phyloP scores from a whole-genome alignment of 352 stramenopile species.

The Phytophthora tentaculata region DNA sequence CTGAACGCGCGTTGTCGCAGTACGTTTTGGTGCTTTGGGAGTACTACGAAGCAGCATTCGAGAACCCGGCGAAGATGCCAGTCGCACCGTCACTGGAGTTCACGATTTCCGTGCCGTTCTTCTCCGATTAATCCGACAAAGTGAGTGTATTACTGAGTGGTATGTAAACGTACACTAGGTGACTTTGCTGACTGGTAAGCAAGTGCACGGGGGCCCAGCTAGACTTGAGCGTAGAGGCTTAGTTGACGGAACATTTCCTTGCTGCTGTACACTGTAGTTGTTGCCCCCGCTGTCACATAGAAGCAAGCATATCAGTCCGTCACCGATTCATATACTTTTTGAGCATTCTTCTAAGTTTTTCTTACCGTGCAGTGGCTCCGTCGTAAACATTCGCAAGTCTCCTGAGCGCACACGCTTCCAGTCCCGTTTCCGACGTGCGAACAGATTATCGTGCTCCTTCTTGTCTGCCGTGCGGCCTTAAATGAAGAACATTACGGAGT shows the following conservation, averaged over 20 bases:
- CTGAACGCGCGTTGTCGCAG: conserved; percentile 70
- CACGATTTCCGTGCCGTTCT: conserved; percentile 75
- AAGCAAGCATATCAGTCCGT: conserved; percentile 33
- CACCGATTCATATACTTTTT: background rate
- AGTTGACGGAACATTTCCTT: conserved; percentile 82
- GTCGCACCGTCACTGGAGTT: conserved; percentile 80
- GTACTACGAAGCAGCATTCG: conserved; percentile 82
- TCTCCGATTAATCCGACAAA: conserved; percentile 54
- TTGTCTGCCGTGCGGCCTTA: conserved; percentile 73
- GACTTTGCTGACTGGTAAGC: conserved; percentile 24
- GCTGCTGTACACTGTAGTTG: conserved; percentile 74
- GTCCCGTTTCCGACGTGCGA: conserved; percentile 69
- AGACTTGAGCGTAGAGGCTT: conserved; percentile 76
- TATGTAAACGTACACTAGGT: conserved; percentile 28
- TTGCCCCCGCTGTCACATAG: conserved; percentile 59
- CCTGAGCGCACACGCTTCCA: conserved; percentile 78
- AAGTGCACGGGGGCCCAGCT: conserved; percentile 11
- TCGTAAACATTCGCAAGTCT: conserved; percentile 77
- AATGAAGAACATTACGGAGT: background rate
- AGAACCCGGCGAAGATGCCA: conserved; percentile 52
- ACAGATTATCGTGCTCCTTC: conserved; percentile 79
- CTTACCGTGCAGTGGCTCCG: conserved; percentile 70
- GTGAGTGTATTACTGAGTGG: conserved; percentile 34
- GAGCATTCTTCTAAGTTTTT: background rate
- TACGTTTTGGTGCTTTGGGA: conserved; percentile 83